Percentiles rank a stretch among this genome's conserved stretches.
These are phyloP conservation scores for Juncus effusus DNA, from an alignment of 176 grass and related monocot genomes.

Conservation along the genomic window DNA sequence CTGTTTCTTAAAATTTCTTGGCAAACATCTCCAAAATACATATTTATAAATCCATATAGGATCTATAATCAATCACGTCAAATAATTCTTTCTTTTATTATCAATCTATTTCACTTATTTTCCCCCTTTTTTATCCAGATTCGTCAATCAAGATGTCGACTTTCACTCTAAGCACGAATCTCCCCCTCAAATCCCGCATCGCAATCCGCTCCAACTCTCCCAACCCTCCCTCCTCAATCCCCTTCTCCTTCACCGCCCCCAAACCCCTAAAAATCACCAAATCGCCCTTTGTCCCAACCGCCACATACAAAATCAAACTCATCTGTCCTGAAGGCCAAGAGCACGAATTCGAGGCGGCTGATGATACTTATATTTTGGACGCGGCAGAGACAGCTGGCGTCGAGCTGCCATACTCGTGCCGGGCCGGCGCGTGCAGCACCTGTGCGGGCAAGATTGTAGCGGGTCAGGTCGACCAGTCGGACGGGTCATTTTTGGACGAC, in stretches of 20 bases:
- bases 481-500: conserved; percentile 82
- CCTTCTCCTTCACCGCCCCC: neutral
- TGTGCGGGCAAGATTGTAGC: conserved; percentile 57
- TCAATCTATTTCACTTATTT: neutral
- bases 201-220: neutral
- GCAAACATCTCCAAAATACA: conserved; percentile 25
- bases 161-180: conserved; percentile 14
- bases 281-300: conserved; percentile 22
- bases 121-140: neutral
- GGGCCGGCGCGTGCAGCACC: conserved; percentile 80
- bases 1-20: conserved; percentile 23
- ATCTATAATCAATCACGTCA: neutral
- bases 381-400: conserved; percentile 53
- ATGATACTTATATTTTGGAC: conserved; percentile 80
- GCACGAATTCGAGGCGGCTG: conserved; percentile 59
- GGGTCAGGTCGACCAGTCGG: conserved; percentile 66
- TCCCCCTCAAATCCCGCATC: conserved; percentile 3
- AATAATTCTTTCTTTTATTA: neutral
- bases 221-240: conserved; percentile 6
- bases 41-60: neutral
- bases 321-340: conserved; percentile 49
- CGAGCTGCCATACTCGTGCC: conserved; percentile 86
- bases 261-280: conserved; percentile 22
- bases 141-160: conserved; percentile 15
- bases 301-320: conserved; percentile 80